A percentile compares a stretch with the other conserved stretches of the same genome.
phyloP scores from a whole-genome alignment of 2,329 filamentous ascomycete species.

The Thielaviopsis ethacetica region DNA sequence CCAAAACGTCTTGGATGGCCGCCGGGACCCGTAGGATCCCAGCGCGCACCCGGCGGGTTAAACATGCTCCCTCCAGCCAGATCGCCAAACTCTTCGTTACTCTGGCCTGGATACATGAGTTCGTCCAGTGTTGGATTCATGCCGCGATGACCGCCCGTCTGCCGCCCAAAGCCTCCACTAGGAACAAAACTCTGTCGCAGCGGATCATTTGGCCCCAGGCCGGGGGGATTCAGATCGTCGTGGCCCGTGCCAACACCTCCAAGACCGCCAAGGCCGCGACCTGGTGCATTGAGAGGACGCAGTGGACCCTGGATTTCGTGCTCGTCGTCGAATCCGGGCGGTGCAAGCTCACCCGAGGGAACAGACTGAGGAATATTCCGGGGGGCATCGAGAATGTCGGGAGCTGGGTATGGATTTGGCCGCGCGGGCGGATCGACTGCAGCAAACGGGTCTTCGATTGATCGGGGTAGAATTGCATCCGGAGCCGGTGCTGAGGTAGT shows the following conservation, averaged over 20 bases:
- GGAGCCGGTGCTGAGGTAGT: neutral
- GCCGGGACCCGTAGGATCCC: constrained; percentile 66
- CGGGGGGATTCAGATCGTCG: constrained; percentile 74
- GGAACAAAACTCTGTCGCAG: constrained; percentile 50
- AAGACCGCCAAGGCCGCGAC: constrained; percentile 24
- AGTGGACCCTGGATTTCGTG: constrained; percentile 61
- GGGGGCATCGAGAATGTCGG: constrained; percentile 1
- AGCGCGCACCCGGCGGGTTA: constrained; percentile 69
- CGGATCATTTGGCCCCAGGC: constrained; percentile 73
- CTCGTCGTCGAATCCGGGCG: constrained; percentile 87
- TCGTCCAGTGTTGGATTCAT: constrained; percentile 98
- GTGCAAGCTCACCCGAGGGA: constrained; percentile 60
- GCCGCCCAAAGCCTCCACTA: constrained; percentile 32
- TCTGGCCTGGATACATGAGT: constrained; percentile 87
- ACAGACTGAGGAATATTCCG: constrained; percentile 26
- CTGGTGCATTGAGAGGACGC: constrained; percentile 24
- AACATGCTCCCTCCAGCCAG: constrained; percentile 22
- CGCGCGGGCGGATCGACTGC: constrained; percentile 27
- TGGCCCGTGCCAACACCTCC: constrained; percentile 60
- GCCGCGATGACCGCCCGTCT: constrained; percentile 35
- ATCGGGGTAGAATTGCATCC: constrained; percentile 21
- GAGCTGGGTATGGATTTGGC: constrained; percentile 25
- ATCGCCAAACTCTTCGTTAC: constrained; percentile 41
- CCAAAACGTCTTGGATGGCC: constrained; percentile 21
- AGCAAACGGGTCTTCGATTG: constrained; percentile 47